Evolutionary conservation across 345 rosid genomes (phyloP), one percentile per base, ranked within the genome.

Genomic region (Pugionium dolabratum): DNA sequence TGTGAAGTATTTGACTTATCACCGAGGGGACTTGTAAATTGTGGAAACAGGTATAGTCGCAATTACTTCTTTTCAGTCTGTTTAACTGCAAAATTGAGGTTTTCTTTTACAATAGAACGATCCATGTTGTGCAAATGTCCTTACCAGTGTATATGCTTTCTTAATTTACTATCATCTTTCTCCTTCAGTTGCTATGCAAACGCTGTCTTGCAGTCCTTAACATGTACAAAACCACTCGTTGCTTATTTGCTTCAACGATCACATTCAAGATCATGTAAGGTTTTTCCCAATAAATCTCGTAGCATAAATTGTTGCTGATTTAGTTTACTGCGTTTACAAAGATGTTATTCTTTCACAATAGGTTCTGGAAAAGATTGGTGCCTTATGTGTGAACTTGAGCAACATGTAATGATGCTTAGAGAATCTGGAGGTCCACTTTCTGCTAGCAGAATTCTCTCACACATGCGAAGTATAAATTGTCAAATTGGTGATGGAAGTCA

Each of bases 361-460:
- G 96, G 96, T 79, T 78, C 76, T 48, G 77, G 82, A 47, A 84
- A 79, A 71, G 86, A 79, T 72, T 83, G 96, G 92, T 89, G 96
- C 58, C 93, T 89, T 33, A 80, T 86, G 81, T 89, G 96, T 85
- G 96, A 85, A 75, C 90, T 89, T 54, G 96, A 89, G 81, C 88
- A 83, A 66, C 90, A 83, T 74, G 87, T 85, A 33, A 75, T 77
- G 77, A 78, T 86, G 93, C 82, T 89, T 64, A 78, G 84, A 70
- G 89, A 86, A 76, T 42, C 67, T 7, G 89, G 93, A 10, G 86
- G 84, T 50, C 87, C 96, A 39, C 79, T 89, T 66, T 89, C 93
- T 36, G 86, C 84, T 7, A 76, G 82, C 71, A 76, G 90, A 64
- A 85, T 89, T 45, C 87, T 89, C 66, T 75, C 77, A 5, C 90